Conservation (phyloP, 2,329 filamentous ascomycete species). For the Fusarium sp. region DNA sequence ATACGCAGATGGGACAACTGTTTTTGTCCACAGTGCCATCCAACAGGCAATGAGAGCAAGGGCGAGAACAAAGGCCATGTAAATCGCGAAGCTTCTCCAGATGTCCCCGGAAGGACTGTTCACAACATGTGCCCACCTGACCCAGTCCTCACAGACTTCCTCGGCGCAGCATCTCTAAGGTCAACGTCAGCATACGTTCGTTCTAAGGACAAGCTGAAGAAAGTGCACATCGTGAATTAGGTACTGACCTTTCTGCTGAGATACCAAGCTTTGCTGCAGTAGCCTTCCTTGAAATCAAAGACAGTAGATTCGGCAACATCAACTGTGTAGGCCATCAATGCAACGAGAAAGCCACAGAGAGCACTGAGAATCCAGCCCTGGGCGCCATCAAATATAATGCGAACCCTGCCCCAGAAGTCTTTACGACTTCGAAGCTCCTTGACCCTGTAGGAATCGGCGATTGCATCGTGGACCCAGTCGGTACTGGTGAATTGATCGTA, state of each 20-base stretch:
- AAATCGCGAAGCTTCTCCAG: constrained; percentile 83
- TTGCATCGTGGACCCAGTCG: constrained; percentile 98
- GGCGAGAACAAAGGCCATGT: constrained; percentile 75
- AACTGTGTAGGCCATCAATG: constrained; percentile 86
- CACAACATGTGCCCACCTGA: constrained; percentile 64
- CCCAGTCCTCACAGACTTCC: constrained; percentile 67
- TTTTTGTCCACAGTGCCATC: constrained; percentile 90
- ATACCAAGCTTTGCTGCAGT: constrained; percentile 79
- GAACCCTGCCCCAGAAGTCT: constrained; percentile 83
- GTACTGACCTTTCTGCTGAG: constrained; percentile 71
- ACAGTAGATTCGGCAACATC: constrained; percentile 86
- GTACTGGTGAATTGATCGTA: constrained; percentile 98
- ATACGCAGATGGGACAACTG: constrained; percentile 88
- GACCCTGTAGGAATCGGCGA: constrained; percentile 90
- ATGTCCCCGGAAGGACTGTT: constrained; percentile 57
- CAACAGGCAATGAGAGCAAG: constrained; percentile 79
- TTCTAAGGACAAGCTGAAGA: not conserved
- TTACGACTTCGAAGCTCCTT: constrained; percentile 84
- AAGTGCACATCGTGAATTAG: not conserved
- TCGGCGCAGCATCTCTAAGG: constrained; percentile 64
- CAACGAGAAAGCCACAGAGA: constrained; percentile 86
- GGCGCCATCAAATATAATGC: constrained; percentile 82
- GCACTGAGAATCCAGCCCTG: constrained; percentile 96
- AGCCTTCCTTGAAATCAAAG: constrained; percentile 92
- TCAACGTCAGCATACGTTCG: constrained; percentile 6